A percentile compares a stretch with the other conserved stretches of the same genome.
phyloP scores from a whole-genome alignment of 2,329 filamentous ascomycete species.

The Fusarium nelsonii region DNA sequence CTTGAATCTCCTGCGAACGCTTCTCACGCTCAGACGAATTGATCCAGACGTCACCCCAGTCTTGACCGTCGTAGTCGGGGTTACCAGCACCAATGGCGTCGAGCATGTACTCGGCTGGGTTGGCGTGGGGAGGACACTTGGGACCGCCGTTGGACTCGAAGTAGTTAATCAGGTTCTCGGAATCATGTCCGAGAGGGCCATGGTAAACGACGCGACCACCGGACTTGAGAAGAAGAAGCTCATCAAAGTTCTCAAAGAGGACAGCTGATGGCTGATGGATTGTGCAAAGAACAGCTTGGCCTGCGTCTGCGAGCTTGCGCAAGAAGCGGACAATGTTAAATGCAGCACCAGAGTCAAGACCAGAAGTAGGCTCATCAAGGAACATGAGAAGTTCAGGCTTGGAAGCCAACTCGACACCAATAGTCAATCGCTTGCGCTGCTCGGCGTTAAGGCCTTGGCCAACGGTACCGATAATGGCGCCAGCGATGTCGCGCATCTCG shows the following conservation, averaged over 20 bases:
- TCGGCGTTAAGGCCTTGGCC: constrained; percentile 72
- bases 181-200: constrained; percentile 65
- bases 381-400: constrained; percentile 73
- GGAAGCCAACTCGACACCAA: constrained; percentile 67
- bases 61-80: constrained; percentile 69
- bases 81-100: constrained; percentile 72
- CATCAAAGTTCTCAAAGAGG: constrained; percentile 69
- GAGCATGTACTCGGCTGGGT: constrained; percentile 68
- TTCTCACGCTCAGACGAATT: constrained; percentile 62
- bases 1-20: constrained; percentile 63
- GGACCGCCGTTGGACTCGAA: constrained; percentile 63
- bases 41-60: constrained; percentile 74
- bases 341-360: constrained; percentile 68
- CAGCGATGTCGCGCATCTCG: constrained; percentile 75
- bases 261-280: constrained; percentile 71
- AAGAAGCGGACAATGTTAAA: constrained; percentile 73
- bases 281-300: constrained; percentile 70
- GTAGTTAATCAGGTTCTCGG: constrained; percentile 62
- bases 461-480: constrained; percentile 70
- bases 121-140: constrained; percentile 62
- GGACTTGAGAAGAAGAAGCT: constrained; percentile 65
- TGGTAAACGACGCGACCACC: constrained; percentile 68
- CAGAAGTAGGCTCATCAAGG: constrained; percentile 72
- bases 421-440: constrained; percentile 68
- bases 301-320: constrained; percentile 69